A percentile compares a stretch with the other conserved stretches of the same genome.
Conservation (phyloP, 345 rosid genomes). For the Aurinia saxatilis region DNA sequence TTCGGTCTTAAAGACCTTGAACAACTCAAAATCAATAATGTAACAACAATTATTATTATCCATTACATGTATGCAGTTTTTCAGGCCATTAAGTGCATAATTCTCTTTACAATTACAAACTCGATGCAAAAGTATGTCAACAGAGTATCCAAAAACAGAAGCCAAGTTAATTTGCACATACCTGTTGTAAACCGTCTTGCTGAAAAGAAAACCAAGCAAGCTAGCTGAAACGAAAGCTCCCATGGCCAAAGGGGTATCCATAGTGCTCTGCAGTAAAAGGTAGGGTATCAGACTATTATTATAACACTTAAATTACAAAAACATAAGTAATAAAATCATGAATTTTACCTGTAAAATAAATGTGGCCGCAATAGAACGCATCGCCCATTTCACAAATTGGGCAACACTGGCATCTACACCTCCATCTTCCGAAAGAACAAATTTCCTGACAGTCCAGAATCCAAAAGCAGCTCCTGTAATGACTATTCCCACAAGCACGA, state of each 20-base stretch:
- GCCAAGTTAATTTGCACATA: not conserved
- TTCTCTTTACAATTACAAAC: not conserved
- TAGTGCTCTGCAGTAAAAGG: conserved; percentile 52
- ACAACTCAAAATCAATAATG: too few relatives aligned
- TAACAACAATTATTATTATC: not conserved
- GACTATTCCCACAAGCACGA: conserved; percentile 55
- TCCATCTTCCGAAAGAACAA: conserved; percentile 70
- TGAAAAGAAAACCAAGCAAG: conserved; percentile 35
- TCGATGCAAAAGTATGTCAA: not conserved
- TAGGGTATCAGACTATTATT: not conserved
- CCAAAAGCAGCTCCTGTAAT: conserved; percentile 95
- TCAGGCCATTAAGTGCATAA: not conserved
- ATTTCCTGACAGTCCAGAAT: conserved; percentile 86
- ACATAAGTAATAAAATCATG: not conserved
- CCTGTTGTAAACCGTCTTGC: not conserved
- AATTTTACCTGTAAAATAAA: conserved; percentile 62
- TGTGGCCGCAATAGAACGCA: conserved; percentile 62
- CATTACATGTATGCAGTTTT: not conserved
- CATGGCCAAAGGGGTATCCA: conserved; percentile 53
- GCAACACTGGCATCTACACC: conserved; percentile 74
- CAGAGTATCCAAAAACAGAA: not conserved
- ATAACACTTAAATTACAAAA: not conserved
- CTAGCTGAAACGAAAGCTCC: conserved; percentile 36
- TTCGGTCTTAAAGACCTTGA: too few relatives aligned
- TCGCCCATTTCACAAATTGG: conserved; percentile 90